phyloP scores from a whole-genome alignment of 2,329 filamentous ascomycete genomes.

The Penicillium sp. region DNA sequence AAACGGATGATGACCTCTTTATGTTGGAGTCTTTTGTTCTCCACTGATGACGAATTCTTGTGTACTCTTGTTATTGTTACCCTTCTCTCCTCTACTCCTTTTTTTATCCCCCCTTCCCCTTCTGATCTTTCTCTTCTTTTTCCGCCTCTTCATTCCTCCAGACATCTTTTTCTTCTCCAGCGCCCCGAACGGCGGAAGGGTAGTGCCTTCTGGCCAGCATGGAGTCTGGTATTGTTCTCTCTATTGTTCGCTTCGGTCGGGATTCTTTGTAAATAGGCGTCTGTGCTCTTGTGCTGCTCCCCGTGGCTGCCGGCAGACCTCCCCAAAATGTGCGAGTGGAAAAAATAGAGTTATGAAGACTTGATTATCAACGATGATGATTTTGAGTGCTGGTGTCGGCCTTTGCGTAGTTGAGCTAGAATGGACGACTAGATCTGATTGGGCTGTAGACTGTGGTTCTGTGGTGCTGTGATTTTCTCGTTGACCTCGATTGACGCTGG shows the following conservation, averaged over 20 bases:
- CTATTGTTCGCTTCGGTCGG: not conserved
- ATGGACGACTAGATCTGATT: not conserved
- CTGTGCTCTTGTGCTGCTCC: not conserved
- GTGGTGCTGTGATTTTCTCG: no score
- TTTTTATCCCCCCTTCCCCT: not conserved
- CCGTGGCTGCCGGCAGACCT: not conserved
- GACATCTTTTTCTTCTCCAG: slow-evolving; percentile 8
- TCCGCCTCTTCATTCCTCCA: slow-evolving; percentile 11
- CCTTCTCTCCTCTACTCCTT: not conserved
- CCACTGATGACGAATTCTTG: slow-evolving; percentile 19
- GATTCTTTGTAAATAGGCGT: slow-evolving; percentile 16
- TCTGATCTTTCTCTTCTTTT: no score
- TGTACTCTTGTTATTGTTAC: slow-evolving; percentile 9
- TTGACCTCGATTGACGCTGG: no score
- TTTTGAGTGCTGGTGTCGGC: no score
- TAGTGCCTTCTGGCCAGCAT: slow-evolving; percentile 10
- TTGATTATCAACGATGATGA: not conserved
- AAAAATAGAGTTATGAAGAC: slow-evolving; percentile 9
- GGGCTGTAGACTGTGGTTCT: no score
- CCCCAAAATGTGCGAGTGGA: slow-evolving; percentile 12
- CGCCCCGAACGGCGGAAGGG: no score
- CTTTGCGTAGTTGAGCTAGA: not conserved
- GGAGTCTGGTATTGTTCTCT: not conserved
- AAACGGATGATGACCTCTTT: slow-evolving; percentile 17
- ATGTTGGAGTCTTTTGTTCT: not conserved